Percentiles rank a stretch among this genome's conserved stretches.
Conservation (phyloP, 2,329 filamentous ascomycete species). For the Colletotrichum lupini region DNA sequence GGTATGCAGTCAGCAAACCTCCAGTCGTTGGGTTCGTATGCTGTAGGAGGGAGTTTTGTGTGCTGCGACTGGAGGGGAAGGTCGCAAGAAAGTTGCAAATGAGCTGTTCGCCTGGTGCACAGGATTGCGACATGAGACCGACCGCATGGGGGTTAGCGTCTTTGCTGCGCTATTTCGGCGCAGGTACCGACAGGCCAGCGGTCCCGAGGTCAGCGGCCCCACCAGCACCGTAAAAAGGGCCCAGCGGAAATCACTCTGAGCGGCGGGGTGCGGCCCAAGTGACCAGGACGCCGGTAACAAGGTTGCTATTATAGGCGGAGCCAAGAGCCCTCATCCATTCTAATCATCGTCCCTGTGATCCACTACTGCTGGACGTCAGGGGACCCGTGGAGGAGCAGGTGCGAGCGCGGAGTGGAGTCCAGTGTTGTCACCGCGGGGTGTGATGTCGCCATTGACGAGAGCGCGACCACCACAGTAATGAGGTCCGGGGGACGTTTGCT, state of each 20-base stretch:
- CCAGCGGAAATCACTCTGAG: not conserved
- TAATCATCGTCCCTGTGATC: not conserved
- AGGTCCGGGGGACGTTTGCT: not conserved
- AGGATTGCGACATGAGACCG: conserved; percentile 17
- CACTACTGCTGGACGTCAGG: conserved; percentile 3
- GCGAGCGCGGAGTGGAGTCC: not conserved
- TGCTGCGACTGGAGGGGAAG: not conserved
- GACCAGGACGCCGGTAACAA: conserved; percentile 17
- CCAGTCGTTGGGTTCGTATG: not conserved
- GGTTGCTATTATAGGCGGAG: conserved; percentile 10
- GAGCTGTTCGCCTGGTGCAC: not conserved
- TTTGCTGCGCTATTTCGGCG: conserved; percentile 8
- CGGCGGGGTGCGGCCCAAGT: not conserved
- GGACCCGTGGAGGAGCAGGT: not conserved
- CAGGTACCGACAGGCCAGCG: not conserved
- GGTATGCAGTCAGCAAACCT: conserved; percentile 13
- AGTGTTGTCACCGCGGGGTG: conserved; percentile 25
- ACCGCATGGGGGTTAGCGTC: conserved; percentile 9
- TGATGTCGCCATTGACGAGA: conserved; percentile 21
- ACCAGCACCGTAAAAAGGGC: not conserved
- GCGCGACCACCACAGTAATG: not conserved
- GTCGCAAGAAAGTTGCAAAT: not conserved
- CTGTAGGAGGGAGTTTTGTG: not conserved
- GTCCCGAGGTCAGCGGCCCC: not conserved
- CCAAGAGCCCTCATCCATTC: not conserved